Evolutionary conservation across 371 early-diverging fungal species (phyloP).

Genomic region (Sporodiniella umbellata): DNA sequence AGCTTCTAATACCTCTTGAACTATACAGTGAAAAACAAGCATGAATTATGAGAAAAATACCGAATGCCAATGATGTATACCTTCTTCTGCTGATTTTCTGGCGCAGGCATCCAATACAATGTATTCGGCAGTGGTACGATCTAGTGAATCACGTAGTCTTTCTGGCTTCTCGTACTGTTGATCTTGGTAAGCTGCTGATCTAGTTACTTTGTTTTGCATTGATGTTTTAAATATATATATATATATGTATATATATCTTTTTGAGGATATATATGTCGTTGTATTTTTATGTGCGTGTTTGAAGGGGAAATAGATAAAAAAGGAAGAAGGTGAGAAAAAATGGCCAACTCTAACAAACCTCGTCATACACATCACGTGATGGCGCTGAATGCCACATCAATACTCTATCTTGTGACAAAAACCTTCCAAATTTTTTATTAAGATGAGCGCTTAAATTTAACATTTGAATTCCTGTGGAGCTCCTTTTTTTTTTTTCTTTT

Average conservation of each 20-base stretch:
- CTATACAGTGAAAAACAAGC: no score
- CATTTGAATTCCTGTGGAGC: no score
- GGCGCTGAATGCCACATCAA: neutral
- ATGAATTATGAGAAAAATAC: no score
- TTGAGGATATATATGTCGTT: no score
- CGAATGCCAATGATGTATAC: no score
- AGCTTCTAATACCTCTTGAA: slow-evolving; percentile 27
- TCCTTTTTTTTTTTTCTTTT: no score
- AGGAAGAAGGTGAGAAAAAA: neutral
- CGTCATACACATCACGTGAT: slow-evolving; percentile 1
- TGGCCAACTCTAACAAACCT: neutral
- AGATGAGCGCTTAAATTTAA: no score
- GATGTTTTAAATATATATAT: no score
- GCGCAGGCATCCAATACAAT: slow-evolving; percentile 38
- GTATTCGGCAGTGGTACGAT: slow-evolving; percentile 24
- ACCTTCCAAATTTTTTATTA: no score
- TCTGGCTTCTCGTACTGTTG: slow-evolving; percentile 15
- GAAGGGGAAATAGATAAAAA: neutral
- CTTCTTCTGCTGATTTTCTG: slow-evolving; percentile 28
- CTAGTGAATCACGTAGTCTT: slow-evolving; percentile 29
- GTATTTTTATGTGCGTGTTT: no score
- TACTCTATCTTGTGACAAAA: no score
- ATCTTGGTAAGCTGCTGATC: slow-evolving; percentile 24
- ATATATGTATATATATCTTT: no score
- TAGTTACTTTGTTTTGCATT: slow-evolving; percentile 31